Conservation (phyloP, 139 green algal genomes). For the Micractinium sp. region DNA sequence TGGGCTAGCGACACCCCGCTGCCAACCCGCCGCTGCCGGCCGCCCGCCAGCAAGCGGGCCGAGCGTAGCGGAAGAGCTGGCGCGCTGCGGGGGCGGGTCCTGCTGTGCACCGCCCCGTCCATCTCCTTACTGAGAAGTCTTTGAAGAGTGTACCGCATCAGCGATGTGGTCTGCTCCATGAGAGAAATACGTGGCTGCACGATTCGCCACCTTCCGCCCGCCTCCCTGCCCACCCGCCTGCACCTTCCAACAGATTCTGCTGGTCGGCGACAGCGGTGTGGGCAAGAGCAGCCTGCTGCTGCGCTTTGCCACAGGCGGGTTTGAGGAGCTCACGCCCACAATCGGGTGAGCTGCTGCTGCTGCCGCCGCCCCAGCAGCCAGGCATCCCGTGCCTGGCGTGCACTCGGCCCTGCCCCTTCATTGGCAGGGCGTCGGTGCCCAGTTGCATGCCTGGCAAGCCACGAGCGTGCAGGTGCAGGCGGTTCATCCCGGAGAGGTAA, state of each 20-base stretch:
- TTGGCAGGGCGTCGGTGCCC: neutral
- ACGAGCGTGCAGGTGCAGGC: neutral
- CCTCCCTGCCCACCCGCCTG: neutral
- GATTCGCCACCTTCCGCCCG: neutral
- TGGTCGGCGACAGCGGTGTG: slow-evolving; percentile 92
- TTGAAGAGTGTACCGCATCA: too few relatives aligned
- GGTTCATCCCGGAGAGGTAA: neutral
- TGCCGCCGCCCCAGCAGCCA: neutral
- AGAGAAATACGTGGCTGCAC: neutral
- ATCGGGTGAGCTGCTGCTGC: slow-evolving; percentile 65
- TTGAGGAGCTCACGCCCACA: slow-evolving; percentile 84
- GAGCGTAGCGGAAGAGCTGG: too few relatives aligned
- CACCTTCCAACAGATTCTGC: slow-evolving; percentile 70
- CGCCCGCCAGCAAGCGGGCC: too few relatives aligned
- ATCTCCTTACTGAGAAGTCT: too few relatives aligned
- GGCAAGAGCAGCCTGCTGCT: slow-evolving; percentile 91
- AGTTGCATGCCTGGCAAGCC: neutral
- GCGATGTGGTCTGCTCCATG: too few relatives aligned
- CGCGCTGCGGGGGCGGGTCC: too few relatives aligned
- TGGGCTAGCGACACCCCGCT: neutral
- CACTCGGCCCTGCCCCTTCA: too few relatives aligned
- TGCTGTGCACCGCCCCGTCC: too few relatives aligned
- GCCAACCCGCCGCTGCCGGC: neutral
- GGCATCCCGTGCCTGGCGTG: neutral
- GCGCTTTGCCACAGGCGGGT: slow-evolving; percentile 86